Percentiles rank a stretch among this genome's conserved stretches.
Evolutionary conservation across 1,284 basidiomycete genomes (phyloP).

Genomic region (Wolfiporia cocos): DNA sequence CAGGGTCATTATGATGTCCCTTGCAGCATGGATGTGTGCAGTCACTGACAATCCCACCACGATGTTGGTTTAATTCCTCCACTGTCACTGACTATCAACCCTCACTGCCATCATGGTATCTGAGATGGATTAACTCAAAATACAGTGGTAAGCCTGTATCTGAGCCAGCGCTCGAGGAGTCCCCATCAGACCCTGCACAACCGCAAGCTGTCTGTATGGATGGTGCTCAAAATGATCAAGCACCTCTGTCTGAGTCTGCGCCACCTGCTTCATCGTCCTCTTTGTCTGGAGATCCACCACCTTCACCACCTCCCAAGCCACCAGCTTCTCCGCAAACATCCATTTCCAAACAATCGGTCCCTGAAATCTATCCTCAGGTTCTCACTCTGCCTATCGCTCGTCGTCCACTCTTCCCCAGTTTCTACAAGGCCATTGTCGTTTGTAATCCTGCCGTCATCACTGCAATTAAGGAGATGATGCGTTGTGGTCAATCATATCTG

Average conservation of each 20-base stretch:
- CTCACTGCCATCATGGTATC: conserved; percentile 18
- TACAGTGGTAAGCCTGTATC: conserved; percentile 10
- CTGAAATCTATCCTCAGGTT: conserved; percentile 90
- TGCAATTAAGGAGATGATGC: conserved; percentile 95
- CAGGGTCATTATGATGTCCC: conserved; percentile 20
- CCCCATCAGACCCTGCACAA: conserved; percentile 14
- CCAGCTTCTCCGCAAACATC: conserved; percentile 41
- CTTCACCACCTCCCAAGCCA: conserved; percentile 27
- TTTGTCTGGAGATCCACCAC: conserved; percentile 25
- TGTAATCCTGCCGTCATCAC: conserved; percentile 88
- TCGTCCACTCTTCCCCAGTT: conserved; percentile 94
- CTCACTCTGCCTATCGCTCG: conserved; percentile 95
- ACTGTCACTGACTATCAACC: conserved; percentile 24
- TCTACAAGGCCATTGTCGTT: conserved; percentile 96
- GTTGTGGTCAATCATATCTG: conserved; percentile 94
- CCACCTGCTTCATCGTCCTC: conserved; percentile 23
- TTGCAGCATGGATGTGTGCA: conserved; percentile 7
- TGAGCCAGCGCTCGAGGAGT: conserved; percentile 9
- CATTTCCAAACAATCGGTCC: conserved; percentile 79
- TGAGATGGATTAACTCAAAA: conserved; percentile 25
- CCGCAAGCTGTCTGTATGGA: conserved; percentile 16
- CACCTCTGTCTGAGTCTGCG: conserved; percentile 21
- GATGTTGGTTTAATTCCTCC: conserved; percentile 25
- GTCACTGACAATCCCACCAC: conserved; percentile 5
- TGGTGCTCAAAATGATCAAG: conserved; percentile 19